These are phyloP conservation scores for Leccinum solheimii DNA, from an alignment of 1,284 basidiomycete genomes.

Conservation along the genomic window DNA sequence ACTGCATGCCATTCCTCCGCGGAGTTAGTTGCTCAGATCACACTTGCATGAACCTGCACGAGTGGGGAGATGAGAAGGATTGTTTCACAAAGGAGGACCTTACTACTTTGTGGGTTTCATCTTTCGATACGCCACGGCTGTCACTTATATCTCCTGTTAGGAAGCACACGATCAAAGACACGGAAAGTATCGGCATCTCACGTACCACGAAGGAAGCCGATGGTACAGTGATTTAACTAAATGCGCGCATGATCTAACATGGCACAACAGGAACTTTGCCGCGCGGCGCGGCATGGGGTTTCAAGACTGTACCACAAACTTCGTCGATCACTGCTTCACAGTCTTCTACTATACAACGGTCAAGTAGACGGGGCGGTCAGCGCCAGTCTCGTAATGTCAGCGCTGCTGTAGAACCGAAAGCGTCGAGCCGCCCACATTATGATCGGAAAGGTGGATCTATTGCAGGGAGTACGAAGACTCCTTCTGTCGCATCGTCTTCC, in stretches of 20 bases:
- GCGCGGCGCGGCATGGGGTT: slow-evolving; percentile 82
- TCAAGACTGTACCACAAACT: slow-evolving; percentile 42
- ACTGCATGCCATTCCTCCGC: slow-evolving; percentile 95
- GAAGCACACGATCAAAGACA: slow-evolving; percentile 87
- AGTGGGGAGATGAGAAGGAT: slow-evolving; percentile 98
- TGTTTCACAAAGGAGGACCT: slow-evolving; percentile 94
- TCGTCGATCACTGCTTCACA: slow-evolving; percentile 19
- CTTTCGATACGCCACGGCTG: slow-evolving; percentile 8
- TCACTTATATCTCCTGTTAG: slow-evolving; percentile 40
- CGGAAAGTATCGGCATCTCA: slow-evolving; percentile 55
- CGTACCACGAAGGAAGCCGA: slow-evolving; percentile 60
- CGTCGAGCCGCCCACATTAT: slow-evolving; percentile 33
- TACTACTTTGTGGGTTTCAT: slow-evolving; percentile 71
- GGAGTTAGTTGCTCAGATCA: slow-evolving; percentile 85
- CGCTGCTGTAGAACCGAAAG: slow-evolving; percentile 39
- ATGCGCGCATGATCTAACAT: slow-evolving; percentile 10
- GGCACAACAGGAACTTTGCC: slow-evolving; percentile 54
- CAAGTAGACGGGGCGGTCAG: slow-evolving; percentile 42
- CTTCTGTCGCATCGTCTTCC: slow-evolving; percentile 58
- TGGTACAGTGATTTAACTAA: slow-evolving; percentile 43
- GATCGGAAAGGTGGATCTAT: slow-evolving; percentile 41
- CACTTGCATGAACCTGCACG: slow-evolving; percentile 93
- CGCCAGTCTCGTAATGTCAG: slow-evolving; percentile 42
- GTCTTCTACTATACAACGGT: slow-evolving; percentile 36
- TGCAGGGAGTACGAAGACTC: slow-evolving; percentile 40